Conservation (phyloP, 2,329 filamentous ascomycete species). For the Aspergillus sp. region DNA sequence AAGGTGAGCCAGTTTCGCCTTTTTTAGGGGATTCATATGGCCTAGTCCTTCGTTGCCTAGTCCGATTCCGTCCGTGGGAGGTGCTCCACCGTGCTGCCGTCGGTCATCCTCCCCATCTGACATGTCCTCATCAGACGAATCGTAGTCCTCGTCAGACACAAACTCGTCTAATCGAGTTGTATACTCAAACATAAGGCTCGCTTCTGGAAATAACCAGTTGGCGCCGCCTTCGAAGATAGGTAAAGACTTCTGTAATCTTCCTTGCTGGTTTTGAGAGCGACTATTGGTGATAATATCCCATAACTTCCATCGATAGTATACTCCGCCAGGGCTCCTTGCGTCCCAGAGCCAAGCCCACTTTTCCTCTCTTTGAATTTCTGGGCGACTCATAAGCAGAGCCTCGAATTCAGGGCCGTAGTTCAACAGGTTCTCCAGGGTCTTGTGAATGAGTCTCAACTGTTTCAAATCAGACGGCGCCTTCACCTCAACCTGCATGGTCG, state of each 20-base stretch:
- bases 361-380: slow-evolving; percentile 80
- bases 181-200: slow-evolving; percentile 76
- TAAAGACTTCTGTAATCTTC: slow-evolving; percentile 54
- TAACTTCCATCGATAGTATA: slow-evolving; percentile 90
- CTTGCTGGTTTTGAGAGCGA: slow-evolving; percentile 35
- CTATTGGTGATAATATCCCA: slow-evolving; percentile 80
- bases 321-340: slow-evolving; percentile 70
- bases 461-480: slow-evolving; percentile 74
- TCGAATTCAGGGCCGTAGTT: slow-evolving; percentile 85
- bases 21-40: slow-evolving; percentile 79
- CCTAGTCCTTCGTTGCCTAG: slow-evolving; percentile 51
- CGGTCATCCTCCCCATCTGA: slow-evolving; percentile 46
- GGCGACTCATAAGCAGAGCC: slow-evolving; percentile 82
- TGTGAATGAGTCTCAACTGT: slow-evolving; percentile 81
- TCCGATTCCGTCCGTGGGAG: slow-evolving; percentile 39
- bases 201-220: slow-evolving; percentile 75
- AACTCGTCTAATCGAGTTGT: slow-evolving; percentile 74
- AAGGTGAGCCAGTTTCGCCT: slow-evolving; percentile 79
- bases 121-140: slow-evolving; percentile 82
- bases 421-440: slow-evolving; percentile 76
- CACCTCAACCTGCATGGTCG: slow-evolving; percentile 67
- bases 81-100: slow-evolving; percentile 44
- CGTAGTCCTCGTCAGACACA: slow-evolving; percentile 79
- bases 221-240: slow-evolving; percentile 71
- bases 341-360: slow-evolving; percentile 96